phyloP scores from a whole-genome alignment of 2,329 filamentous ascomycete genomes.

The Fusarium buharicum region DNA sequence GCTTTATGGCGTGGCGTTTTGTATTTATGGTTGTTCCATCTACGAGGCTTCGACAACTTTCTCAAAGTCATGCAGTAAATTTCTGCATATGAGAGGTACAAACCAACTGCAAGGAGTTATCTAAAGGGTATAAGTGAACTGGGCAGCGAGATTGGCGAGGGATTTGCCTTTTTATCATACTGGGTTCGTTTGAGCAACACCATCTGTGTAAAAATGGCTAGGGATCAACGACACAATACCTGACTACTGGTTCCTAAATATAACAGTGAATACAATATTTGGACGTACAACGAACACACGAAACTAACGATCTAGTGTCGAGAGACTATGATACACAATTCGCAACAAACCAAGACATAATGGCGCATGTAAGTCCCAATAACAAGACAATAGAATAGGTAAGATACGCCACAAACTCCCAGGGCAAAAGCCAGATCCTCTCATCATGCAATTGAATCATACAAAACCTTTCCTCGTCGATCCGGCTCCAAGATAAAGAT shows the following conservation, averaged over 20 bases:
- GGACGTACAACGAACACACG: background rate
- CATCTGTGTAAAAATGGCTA: conserved; percentile 2
- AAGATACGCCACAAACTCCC: conserved; percentile 27
- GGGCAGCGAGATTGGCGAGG: background rate
- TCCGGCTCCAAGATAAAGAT: conserved; percentile 1
- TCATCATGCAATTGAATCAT: conserved; percentile 26
- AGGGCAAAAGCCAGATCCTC: conserved; percentile 21
- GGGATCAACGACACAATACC: background rate
- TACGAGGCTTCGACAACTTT: conserved; percentile 6
- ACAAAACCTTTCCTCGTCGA: conserved; percentile 14
- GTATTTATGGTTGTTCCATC: conserved; percentile 29
- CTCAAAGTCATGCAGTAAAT: conserved; percentile 4
- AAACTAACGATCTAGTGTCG: background rate
- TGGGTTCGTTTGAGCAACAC: background rate
- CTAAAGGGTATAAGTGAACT: background rate
- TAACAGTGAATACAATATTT: background rate
- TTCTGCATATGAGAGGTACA: background rate
- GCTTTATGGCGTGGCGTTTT: conserved; percentile 45
- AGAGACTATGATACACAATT: background rate
- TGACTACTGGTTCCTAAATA: background rate
- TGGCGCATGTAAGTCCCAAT: background rate
- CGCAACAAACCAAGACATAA: background rate
- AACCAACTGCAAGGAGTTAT: conserved; percentile 17
- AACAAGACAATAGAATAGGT: conserved; percentile 1
- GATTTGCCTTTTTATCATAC: background rate